Evolutionary conservation across 345 rosid genomes (phyloP).

Genomic region (Psidium friedrichsthalianum): DNA sequence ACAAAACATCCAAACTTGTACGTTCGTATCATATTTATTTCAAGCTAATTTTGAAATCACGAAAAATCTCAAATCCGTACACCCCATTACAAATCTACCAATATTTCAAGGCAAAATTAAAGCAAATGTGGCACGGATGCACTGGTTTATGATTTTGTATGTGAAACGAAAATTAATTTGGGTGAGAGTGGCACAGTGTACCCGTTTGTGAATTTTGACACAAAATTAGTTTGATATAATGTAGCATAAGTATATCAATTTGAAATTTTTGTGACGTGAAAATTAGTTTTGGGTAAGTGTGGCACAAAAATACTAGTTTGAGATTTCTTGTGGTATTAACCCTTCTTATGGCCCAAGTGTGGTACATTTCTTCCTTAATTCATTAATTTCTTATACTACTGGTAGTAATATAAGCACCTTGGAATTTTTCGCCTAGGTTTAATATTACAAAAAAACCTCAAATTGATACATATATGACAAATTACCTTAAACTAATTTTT

Average conservation of each 20-base stretch:
- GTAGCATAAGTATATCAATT: too few relatives aligned
- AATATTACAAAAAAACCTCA: too few relatives aligned
- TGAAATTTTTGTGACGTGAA: too few relatives aligned
- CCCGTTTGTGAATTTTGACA: not conserved
- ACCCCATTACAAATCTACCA: fast-evolving
- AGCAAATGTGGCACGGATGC: fast-evolving
- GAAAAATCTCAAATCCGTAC: not conserved
- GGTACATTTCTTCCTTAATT: too few relatives aligned
- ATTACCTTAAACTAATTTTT: too few relatives aligned
- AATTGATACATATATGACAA: too few relatives aligned
- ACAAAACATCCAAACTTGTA: not conserved
- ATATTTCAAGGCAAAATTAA: not conserved
- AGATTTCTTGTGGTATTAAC: too few relatives aligned
- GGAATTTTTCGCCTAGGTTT: too few relatives aligned
- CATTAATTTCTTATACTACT: too few relatives aligned
- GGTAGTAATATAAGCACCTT: too few relatives aligned
- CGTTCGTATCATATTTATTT: fast-evolving
- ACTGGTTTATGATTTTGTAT: not conserved
- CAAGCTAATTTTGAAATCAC: not conserved
- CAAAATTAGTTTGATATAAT: not conserved
- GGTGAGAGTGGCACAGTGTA: not conserved
- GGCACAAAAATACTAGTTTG: not conserved
- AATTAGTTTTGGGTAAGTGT: too few relatives aligned
- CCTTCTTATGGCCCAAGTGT: too few relatives aligned
- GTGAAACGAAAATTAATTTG: not conserved